phyloP scores from a whole-genome alignment of 2,329 filamentous ascomycete genomes.

The Apiospora aurea region DNA sequence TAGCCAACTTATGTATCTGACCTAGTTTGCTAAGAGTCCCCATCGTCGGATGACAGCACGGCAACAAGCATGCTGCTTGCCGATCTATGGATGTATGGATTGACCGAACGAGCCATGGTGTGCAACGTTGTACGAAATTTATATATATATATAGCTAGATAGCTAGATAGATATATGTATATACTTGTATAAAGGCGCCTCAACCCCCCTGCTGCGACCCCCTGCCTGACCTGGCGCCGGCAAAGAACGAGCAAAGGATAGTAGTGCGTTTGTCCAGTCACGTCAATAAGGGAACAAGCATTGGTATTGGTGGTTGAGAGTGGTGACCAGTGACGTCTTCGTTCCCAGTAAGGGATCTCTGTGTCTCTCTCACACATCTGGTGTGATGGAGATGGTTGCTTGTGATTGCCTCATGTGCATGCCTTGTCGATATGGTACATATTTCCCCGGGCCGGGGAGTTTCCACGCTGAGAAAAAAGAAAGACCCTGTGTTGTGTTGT shows the following conservation, averaged over 20 bases:
- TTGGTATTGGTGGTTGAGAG: background rate
- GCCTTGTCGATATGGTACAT: background rate
- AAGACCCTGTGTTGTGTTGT: background rate
- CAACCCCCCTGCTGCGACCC: background rate
- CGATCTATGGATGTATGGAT: background rate
- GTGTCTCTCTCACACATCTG: background rate
- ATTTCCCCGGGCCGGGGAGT: background rate
- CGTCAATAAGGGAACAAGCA: background rate
- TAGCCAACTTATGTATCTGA: background rate
- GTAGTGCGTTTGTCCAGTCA: background rate
- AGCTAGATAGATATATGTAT: too few relatives aligned
- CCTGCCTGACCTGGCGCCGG: background rate
- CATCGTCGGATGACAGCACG: conserved; percentile 15
- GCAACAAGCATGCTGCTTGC: conserved; percentile 10
- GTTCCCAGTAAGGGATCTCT: background rate
- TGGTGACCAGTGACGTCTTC: background rate
- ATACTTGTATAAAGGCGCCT: background rate
- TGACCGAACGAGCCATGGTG: background rate
- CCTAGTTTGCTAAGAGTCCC: background rate
- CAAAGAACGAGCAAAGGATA: background rate
- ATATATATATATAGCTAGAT: too few relatives aligned
- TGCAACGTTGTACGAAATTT: background rate
- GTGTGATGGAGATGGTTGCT: conserved; percentile 7
- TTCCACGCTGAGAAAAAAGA: background rate
- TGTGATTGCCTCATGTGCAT: conserved; percentile 5